phyloP scores from a whole-genome alignment of 768 basidiomycete genomes.

The Auricularia auricula-judae region DNA sequence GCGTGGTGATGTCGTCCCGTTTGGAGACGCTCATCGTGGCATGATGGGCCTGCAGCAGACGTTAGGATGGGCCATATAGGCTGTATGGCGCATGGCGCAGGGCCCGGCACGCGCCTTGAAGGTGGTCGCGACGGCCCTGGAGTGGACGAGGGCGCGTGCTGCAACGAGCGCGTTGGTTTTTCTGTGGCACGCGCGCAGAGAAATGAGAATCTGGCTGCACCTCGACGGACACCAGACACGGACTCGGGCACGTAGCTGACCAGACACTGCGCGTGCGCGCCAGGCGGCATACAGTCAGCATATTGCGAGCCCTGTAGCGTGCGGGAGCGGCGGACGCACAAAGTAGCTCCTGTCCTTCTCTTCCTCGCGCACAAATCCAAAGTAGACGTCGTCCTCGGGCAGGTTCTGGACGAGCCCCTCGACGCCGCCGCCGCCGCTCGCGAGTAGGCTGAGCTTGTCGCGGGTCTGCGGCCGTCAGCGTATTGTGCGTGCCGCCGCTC shows the following conservation, averaged over 20 bases:
- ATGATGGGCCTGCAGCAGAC: neutral
- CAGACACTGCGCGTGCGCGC: neutral
- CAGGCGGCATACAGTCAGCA: neutral
- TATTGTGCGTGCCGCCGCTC: neutral
- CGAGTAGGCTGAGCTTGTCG: conserved; percentile 3
- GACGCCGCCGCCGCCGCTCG: conserved; percentile 4
- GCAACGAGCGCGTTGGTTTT: conserved; percentile 1
- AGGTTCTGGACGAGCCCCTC: conserved; percentile 4
- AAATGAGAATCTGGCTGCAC: neutral
- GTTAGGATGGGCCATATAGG: no score
- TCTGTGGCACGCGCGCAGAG: neutral
- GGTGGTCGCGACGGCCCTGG: conserved; percentile 1
- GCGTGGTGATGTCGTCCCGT: neutral
- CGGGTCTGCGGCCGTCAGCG: conserved; percentile 1
- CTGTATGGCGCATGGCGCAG: no score
- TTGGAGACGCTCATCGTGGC: conserved; percentile 1
- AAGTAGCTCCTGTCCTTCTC: neutral
- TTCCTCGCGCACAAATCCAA: conserved; percentile 5
- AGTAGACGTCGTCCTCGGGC: conserved; percentile 5
- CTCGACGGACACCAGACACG: conserved; percentile 4
- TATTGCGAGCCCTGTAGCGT: neutral
- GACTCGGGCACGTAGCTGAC: conserved; percentile 3
- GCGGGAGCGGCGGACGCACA: neutral
- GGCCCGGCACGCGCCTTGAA: neutral
- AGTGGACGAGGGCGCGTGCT: conserved; percentile 6